phyloP scores from a whole-genome alignment of 169 alveolate genomes.

The Cryptosporidium sp. region DNA sequence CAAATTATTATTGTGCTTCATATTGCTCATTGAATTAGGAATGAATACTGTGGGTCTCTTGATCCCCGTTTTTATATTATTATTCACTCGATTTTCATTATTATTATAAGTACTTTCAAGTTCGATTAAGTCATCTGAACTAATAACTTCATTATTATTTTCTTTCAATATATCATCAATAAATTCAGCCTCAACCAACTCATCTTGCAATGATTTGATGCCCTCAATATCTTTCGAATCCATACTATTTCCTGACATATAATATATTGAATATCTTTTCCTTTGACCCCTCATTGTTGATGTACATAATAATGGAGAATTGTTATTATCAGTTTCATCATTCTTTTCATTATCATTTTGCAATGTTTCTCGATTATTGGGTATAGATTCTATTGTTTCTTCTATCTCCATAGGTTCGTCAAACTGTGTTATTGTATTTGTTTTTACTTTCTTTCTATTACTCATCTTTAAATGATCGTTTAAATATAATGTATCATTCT shows the following conservation, averaged over 20 bases:
- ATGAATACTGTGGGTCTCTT: slow-evolving; percentile 65
- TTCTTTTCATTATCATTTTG: neutral
- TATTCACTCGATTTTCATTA: neutral
- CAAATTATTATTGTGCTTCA: neutral
- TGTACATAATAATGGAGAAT: slow-evolving; percentile 56
- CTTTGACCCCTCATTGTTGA: slow-evolving; percentile 57
- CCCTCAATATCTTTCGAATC: neutral
- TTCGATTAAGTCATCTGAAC: neutral
- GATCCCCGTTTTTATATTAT: slow-evolving; percentile 30
- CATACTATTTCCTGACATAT: slow-evolving; percentile 7
- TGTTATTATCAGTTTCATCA: slow-evolving; percentile 1
- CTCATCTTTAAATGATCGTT: slow-evolving; percentile 12
- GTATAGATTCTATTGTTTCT: neutral
- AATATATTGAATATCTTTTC: slow-evolving; percentile 56
- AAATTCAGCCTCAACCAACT: slow-evolving; percentile 70
- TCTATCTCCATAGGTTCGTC: slow-evolving; percentile 18
- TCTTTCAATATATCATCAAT: slow-evolving; percentile 38
- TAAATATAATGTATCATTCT: slow-evolving; percentile 12
- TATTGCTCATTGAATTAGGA: slow-evolving; percentile 7
- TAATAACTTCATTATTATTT: neutral
- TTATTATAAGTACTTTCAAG: neutral
- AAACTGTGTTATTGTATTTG: neutral
- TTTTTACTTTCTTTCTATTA: slow-evolving; percentile 18
- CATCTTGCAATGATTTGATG: slow-evolving; percentile 59
- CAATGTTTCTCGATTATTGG: neutral